Conservation (phyloP, 148 eudicot species). For the Gaultheria prostrata region DNA sequence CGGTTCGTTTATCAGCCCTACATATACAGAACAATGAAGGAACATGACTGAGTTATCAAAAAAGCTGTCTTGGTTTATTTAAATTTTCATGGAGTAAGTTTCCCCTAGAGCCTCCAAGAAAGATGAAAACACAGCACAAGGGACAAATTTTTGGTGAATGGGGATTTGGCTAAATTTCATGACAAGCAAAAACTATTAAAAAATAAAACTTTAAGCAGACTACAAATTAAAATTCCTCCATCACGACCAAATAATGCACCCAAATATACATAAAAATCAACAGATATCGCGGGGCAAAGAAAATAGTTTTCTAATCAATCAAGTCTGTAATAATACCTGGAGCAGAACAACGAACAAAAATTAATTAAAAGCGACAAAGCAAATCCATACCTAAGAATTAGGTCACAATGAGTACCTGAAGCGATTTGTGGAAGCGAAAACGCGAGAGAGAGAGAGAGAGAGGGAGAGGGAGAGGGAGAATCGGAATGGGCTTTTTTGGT, state of each 20-base stretch:
- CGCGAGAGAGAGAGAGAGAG: too few species aligned
- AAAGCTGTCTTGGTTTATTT: neutral
- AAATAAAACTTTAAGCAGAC: neutral
- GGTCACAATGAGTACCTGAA: too few species aligned
- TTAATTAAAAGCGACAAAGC: too few species aligned
- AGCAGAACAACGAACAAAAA: too few species aligned
- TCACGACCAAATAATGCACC: neutral
- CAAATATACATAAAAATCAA: neutral
- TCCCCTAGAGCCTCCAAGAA: neutral
- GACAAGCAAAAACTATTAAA: neutral
- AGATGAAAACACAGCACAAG: neutral
- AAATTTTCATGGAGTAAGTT: neutral
- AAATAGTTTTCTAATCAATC: neutral
- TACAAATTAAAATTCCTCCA: neutral
- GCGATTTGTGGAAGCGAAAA: too few species aligned
- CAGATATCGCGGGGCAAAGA: neutral
- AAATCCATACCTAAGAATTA: too few species aligned
- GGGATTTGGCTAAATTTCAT: too few species aligned
- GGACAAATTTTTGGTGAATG: too few species aligned
- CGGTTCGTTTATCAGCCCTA: neutral
- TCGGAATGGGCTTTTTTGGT: too few species aligned
- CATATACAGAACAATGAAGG: neutral
- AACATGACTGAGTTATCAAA: neutral
- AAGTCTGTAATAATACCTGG: neutral
- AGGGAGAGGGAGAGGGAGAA: too few species aligned